Evolutionary conservation across 148 eudicot species (phyloP), one percentile per base, ranked within the genome.

Genomic region (Fagopyrum esculentum): DNA sequence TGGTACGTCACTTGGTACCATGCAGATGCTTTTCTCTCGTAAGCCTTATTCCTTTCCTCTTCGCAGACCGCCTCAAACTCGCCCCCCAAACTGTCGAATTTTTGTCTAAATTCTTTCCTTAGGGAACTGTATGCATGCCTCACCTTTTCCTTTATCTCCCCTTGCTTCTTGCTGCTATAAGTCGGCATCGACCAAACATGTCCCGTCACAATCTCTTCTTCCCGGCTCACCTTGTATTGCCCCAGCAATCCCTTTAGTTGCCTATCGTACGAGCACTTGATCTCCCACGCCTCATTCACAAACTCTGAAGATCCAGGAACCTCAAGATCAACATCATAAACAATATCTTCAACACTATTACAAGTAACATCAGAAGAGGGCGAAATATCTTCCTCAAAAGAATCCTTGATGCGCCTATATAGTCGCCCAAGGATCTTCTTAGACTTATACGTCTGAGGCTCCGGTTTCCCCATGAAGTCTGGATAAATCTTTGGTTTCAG

Each of bases 161-260:
- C 96, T 40, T 81, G 85, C 77, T 88, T 90, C 76, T 86, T 87
- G 79, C 90, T 83, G 43, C 76, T 85, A 66, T 83, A 74, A 76
- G 82, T 90, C 0, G 91, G 93, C 93, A 94, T 90, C 43, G 98
- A 91, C 97, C 97, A 94, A 11, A 94, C 86, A 73, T 91, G 93
- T 6, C 97, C 97, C 0, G 97, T 91, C 4, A 94, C 98, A 49
- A 92, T 76, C 87, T 94, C 98, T 61, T 86, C 98, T 81, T 94
- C 98, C 9, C 86, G 79, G 75, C 79, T 81, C 81, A 94, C 97
- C 76, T 87, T 91, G 76, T 91, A 94, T 75, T 91, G 98, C 30
- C 90, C 88, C 9, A 94, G 82, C 64, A 94, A 87, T 16, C 92
- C 88, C 46, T 60, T 69, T 16, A 94, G 56, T 77, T 91, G 97